phyloP scores from a whole-genome alignment of 805 yeast species.

The Schwanniomyces sp. region DNA sequence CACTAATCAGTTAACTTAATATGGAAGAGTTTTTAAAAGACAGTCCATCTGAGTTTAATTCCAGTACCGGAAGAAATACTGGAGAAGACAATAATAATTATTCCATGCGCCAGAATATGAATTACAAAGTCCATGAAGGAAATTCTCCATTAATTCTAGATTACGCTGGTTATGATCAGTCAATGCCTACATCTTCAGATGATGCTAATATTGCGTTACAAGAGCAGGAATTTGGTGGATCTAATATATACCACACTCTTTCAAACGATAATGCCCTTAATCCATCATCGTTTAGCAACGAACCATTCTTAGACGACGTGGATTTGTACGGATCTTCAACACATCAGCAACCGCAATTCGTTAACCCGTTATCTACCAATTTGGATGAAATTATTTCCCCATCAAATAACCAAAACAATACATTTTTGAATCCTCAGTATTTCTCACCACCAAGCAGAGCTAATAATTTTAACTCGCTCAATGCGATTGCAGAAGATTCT shows the following conservation, averaged over 20 bases:
- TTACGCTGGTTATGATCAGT: neutral
- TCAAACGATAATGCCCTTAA: conserved; percentile 10
- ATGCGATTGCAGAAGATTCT: conserved; percentile 33
- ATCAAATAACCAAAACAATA: conserved; percentile 3
- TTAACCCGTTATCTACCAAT: conserved; percentile 20
- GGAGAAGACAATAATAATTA: conserved; percentile 2
- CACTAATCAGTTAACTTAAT: neutral
- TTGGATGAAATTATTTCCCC: conserved; percentile 37
- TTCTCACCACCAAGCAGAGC: conserved; percentile 37
- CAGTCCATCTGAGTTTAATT: conserved; percentile 26
- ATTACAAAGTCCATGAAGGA: neutral
- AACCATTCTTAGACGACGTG: conserved; percentile 32
- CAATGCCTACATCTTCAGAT: neutral
- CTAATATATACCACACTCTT: conserved; percentile 13
- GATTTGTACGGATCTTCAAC: conserved; percentile 15
- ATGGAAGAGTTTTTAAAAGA: conserved; percentile 35
- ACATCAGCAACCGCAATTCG: conserved; percentile 12
- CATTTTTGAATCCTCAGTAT: conserved; percentile 37
- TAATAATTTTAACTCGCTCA: conserved; percentile 24
- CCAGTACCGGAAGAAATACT: neutral
- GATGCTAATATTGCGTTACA: neutral
- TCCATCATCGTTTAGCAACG: conserved; percentile 20
- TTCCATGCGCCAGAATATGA: neutral
- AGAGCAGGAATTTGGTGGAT: neutral
- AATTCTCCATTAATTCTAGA: conserved; percentile 1